Percentiles rank a stretch among this genome's conserved stretches.
These are phyloP conservation scores for Aspergillus conjunctus DNA, from an alignment of 495 filamentous ascomycete species.

Conservation along the genomic window DNA sequence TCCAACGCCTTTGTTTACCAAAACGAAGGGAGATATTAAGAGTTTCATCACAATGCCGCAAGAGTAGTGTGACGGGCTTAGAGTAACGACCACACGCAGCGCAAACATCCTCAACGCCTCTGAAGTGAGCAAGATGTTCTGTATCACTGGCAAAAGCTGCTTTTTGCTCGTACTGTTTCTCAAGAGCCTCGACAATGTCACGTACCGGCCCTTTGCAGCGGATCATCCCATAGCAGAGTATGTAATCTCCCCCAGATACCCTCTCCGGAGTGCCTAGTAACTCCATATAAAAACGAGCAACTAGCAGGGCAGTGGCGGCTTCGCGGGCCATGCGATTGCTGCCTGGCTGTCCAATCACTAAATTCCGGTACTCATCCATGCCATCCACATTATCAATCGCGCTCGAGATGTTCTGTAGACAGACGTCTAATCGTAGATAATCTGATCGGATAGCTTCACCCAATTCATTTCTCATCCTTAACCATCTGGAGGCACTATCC, in stretches of 20 bases:
- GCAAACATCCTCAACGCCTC: constrained; percentile 21
- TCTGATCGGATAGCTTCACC: constrained; percentile 9
- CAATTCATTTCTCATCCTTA: constrained; percentile 18
- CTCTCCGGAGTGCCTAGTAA: constrained; percentile 2
- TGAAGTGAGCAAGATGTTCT: constrained; percentile 18
- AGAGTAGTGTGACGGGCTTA: constrained; percentile 19
- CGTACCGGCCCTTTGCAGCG: constrained; percentile 24
- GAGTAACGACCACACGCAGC: constrained; percentile 22
- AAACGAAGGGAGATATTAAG: constrained; percentile 25
- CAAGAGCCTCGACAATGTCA: constrained; percentile 21
- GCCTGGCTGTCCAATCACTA: constrained; percentile 23
- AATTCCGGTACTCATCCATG: constrained; percentile 30
- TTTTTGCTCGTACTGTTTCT: constrained; percentile 19
- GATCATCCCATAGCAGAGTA: constrained; percentile 22
- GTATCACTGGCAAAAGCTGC: constrained; percentile 22
- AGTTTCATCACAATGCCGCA: constrained; percentile 15
- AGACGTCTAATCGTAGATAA: constrained; percentile 20
- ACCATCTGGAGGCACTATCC: constrained; percentile 25
- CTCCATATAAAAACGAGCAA: constrained; percentile 25
- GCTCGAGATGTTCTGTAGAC: constrained; percentile 18
- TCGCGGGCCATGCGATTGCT: constrained; percentile 23
- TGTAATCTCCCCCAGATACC: neutral
- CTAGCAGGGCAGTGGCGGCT: constrained; percentile 23
- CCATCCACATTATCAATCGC: constrained; percentile 22
- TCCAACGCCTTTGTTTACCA: constrained; percentile 19